Conservation (phyloP, 2,329 filamentous ascomycete genomes). For the Venturia nashicola region DNA sequence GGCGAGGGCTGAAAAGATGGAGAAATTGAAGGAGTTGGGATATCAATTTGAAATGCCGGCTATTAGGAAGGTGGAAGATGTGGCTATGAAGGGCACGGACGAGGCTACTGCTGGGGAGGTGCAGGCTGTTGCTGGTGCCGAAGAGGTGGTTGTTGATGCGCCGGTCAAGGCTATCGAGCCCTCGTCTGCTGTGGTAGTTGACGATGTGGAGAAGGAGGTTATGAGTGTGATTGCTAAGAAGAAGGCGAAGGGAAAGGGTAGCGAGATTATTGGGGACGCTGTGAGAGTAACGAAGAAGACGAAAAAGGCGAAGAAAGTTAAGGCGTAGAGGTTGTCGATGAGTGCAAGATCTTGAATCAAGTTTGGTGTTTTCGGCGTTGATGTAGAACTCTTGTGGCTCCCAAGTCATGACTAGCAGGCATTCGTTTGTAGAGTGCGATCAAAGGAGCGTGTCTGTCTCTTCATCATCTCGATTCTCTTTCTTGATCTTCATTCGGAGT, state of each 20-base stretch:
- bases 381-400: neutral
- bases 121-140: constrained; percentile 15
- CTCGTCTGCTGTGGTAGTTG: constrained; percentile 5
- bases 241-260: constrained; percentile 8
- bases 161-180: constrained; percentile 3
- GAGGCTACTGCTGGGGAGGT: constrained; percentile 18
- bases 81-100: constrained; percentile 30
- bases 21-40: constrained; percentile 66
- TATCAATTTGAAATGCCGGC: constrained; percentile 71
- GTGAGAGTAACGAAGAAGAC: constrained; percentile 14
- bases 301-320: constrained; percentile 10
- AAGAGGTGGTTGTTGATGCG: constrained; percentile 14
- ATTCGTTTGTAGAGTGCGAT: no score
- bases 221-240: constrained; percentile 1
- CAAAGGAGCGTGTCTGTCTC: neutral
- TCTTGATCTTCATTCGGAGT: no score
- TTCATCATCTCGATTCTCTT: no score
- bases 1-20: constrained; percentile 54
- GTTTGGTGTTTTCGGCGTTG: neutral
- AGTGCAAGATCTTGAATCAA: no score
- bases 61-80: constrained; percentile 51
- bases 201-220: constrained; percentile 5
- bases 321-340: constrained; percentile 5
- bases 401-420: no score
- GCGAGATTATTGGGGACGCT: constrained; percentile 12